Base-by-base conservation (phyloP, 2,329 filamentous ascomycete species). In the Cadophora malorum region DNA sequence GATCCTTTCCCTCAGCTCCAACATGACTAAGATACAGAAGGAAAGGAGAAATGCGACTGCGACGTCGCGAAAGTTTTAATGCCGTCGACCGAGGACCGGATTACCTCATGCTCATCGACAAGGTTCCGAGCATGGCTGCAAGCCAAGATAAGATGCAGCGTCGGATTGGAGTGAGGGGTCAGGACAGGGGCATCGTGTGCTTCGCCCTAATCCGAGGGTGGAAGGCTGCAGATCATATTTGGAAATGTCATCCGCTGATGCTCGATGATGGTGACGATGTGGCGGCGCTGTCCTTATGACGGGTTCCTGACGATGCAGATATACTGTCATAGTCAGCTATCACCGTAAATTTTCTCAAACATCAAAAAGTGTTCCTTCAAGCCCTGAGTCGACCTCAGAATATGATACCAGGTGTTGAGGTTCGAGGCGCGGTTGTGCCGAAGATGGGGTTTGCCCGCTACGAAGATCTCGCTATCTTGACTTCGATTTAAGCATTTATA, bases 1-100 rank as follows among this genome's bases (percentile, higher is more conserved):
- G 23, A 72, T 72, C 31, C 72, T 64, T 55, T 73, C 72, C 50
- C 55, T 65, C 4, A 73, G 59, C 56, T 68, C 49, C 31, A 68
- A 21, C 71, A 72, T 78, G 56, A 45, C 55, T 31, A 4, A 25
- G 19, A 4, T 49, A 35, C 4, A 4, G 55, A 14, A n/a, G 33
- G 33, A 4, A 58, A 41, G 55, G 6, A 38, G 14, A 19, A 45
- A 5, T 45, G 41, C 41, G 41, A 45, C 4, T 1, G n/a, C n/a
- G 31, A 23, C 55, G 41, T 58, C 9, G 31, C 21, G 55, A 38
- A 58, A 19, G 53, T 23, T 35, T 58, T 58, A 38, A 41, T 12
- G 55, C 55, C 55, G 53, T 38, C 33, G 55, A 58, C 41, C 41
- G 41, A 19, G 7, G 41, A 45, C n/a, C 19, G 14, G n/a, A 58